Base-by-base conservation (phyloP, 2,329 filamentous ascomycete genomes). In the Immersiporthe knoxdaviesiana region DNA sequence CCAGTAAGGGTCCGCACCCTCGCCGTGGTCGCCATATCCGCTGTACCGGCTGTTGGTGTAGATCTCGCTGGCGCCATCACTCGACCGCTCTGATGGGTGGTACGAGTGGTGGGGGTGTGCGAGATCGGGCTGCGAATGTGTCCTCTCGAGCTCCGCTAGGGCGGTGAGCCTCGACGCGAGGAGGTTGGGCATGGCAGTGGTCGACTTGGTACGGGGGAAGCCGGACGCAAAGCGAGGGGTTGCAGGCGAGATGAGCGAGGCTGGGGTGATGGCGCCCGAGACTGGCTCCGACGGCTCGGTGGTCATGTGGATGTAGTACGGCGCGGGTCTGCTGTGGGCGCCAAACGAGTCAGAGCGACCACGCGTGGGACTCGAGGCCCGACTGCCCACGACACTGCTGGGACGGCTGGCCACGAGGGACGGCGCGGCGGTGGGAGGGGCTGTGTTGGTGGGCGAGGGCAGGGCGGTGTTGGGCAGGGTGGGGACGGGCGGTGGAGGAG, bases 21-120 rank as follows among this genome's bases (percentile, higher is more conserved):
- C 56, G 27, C 30, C 30, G 3, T 59, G 30, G 56, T 14, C 32
- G 32, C 78, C 79, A 30, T 39, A 80, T 74, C 32, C 77, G 77
- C 44, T 68, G 4, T 30, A 68, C 61, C 3, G 56, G 52, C 21
- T 54, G 59, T 11, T 41, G 35, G 35, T 35, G 7, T 44, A n/a
- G 21, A 41, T 11, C 21, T 27, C 21, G n/a, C 37, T 62, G 16
- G 24, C 11, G 39, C 37, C 35, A 8, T 62, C 59, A n/a, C 37
- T 41, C 10, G 59, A 61, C 32, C 35, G 12, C 35, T 39, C 21
- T 14, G 59, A 44, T 6, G 37, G 21, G n/a, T 41, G 6, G 0
- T 44, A 35, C 8, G 35, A 35, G 4, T 14, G 59, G 39, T 6
- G n/a, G 21, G 35, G 8, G 0, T 44, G 5, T 30, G 35, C 10